These are phyloP conservation scores for Physcomitrellopsis africana DNA, from an alignment of 225 moss, liverwort and hornwort genomes.

Conservation along the genomic window DNA sequence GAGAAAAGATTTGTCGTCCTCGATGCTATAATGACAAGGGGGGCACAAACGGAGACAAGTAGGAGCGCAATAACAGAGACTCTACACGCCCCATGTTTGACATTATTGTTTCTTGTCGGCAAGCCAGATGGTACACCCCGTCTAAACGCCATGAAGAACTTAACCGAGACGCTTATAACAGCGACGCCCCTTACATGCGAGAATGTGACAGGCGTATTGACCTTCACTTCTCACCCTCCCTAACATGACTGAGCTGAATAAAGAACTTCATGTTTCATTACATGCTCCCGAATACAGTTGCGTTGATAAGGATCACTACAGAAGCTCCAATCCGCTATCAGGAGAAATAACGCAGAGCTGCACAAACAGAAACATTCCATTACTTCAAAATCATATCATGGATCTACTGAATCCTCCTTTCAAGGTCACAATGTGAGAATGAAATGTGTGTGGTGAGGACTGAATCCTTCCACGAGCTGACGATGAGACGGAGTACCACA, in stretches of 20 bases:
- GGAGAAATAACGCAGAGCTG: constrained; percentile 23
- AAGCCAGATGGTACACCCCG: constrained; percentile 36
- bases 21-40: constrained; percentile 44
- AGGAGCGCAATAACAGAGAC: constrained; percentile 40
- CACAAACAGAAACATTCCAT: not conserved
- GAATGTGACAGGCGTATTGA: not conserved
- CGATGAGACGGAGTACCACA: not conserved
- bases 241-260: not conserved
- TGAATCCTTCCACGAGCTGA: not conserved
- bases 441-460: not conserved
- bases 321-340: not conserved
- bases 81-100: constrained; percentile 44
- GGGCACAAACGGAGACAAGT: constrained; percentile 39
- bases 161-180: constrained; percentile 8
- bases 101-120: constrained; percentile 37
- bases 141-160: constrained; percentile 47
- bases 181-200: constrained; percentile 16
- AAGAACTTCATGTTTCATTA: constrained; percentile 7
- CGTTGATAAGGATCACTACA: constrained; percentile 12
- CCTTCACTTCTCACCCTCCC: constrained; percentile 1
- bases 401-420: not conserved
- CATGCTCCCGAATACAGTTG: not conserved
- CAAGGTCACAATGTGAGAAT: not conserved
- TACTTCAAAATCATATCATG: not conserved
- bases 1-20: constrained; percentile 47